Evolutionary conservation across 78 protist genomes (phyloP).

Genomic region (Bigelowiella natans): DNA sequence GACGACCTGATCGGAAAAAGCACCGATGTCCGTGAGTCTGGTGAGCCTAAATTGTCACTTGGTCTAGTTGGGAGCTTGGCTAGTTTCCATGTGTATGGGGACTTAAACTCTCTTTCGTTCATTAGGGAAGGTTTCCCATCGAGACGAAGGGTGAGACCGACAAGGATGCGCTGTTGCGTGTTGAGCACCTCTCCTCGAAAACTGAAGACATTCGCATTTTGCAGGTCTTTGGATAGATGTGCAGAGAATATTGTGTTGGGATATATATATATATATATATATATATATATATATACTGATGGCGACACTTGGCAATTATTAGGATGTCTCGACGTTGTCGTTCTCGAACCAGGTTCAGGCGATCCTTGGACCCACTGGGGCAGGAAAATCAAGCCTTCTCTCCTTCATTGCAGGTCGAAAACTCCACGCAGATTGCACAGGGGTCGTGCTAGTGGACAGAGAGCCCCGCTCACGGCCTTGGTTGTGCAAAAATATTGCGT

Average conservation of each 20-base stretch:
- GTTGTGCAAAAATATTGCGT: background rate
- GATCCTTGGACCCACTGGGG: conserved; percentile 4
- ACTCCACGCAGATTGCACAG: background rate
- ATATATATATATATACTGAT: background rate
- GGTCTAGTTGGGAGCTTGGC: no score
- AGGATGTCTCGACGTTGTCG: background rate
- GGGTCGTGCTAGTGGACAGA: background rate
- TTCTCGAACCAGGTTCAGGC: background rate
- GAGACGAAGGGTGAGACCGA: no score
- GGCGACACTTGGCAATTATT: background rate
- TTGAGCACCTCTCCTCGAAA: background rate
- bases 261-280: no score
- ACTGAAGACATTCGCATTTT: background rate
- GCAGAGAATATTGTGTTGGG: no score
- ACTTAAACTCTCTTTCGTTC: no score
- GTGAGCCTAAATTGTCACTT: no score
- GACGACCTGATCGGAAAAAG: no score
- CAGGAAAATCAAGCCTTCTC: conserved; percentile 32
- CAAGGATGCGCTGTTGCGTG: no score
- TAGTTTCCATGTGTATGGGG: no score
- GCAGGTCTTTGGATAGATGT: background rate
- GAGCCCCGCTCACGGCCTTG: background rate
- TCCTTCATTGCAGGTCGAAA: conserved; percentile 14
- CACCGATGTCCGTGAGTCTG: no score
- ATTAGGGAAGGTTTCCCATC: no score